Conservation (phyloP, 495 filamentous ascomycete genomes). For the Cercophora sp. region DNA sequence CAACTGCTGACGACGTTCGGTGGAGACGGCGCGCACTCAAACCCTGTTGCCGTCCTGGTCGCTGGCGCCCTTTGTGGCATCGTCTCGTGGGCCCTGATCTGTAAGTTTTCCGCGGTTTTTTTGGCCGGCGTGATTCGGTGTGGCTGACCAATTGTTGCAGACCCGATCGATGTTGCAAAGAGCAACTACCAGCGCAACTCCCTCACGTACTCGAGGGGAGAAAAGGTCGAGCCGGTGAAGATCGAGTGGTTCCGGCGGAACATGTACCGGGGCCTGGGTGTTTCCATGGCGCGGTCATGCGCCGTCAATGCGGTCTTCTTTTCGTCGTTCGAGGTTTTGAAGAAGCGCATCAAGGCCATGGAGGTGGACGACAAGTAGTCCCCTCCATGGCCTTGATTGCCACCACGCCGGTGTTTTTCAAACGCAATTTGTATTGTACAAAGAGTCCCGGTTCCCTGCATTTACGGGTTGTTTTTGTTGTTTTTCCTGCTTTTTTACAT, state of each 20-base stretch:
- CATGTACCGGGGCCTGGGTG: conserved; percentile 73
- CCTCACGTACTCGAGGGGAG: conserved; percentile 59
- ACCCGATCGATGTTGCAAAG: conserved; percentile 81
- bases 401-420: too few relatives aligned
- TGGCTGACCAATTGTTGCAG: conserved; percentile 18
- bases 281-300: conserved; percentile 74
- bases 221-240: conserved; percentile 56
- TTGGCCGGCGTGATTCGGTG: not conserved
- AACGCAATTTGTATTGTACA: too few relatives aligned
- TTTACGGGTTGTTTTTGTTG: too few relatives aligned
- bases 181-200: conserved; percentile 78
- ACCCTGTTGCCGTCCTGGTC: conserved; percentile 66
- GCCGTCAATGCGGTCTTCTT: conserved; percentile 76
- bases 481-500: too few relatives aligned
- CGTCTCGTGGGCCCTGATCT: conserved; percentile 76
- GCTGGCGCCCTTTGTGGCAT: conserved; percentile 77
- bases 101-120: conserved; percentile 27
- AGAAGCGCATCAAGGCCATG: conserved; percentile 62
- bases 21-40: conserved; percentile 61
- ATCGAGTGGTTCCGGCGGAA: conserved; percentile 68
- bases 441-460: too few relatives aligned
- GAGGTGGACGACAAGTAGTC: conserved; percentile 36
- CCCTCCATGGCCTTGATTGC: too few relatives aligned
- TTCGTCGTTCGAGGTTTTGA: conserved; percentile 70
- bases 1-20: conserved; percentile 73